Evolutionary conservation across 23 red algal genomes (phyloP), one percentile per base, ranked within the genome.

Genomic region (Agarophyton chilense): DNA sequence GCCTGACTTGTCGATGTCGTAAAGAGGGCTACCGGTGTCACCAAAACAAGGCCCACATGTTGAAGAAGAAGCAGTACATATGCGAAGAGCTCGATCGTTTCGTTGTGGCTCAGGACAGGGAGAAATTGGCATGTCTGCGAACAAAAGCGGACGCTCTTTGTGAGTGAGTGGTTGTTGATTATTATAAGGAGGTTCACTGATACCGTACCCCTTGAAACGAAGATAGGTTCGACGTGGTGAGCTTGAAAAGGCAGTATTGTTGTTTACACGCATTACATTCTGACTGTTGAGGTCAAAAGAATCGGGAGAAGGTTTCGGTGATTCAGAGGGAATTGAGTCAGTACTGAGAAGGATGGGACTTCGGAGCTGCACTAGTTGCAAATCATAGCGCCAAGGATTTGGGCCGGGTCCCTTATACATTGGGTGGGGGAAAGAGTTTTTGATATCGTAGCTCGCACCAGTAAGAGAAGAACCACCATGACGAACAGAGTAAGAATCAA

Each of bases 41-140:
- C 84, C 85, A 74, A 57, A 89, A 54, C 85, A 89, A 12, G 85
- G 85, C 60, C 71, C 73, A 51, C 85, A 79, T 24, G 47, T 77
- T 4, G 45, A 52, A 78, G 63, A 61, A 12, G 70, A 58, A 25
- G 45, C 40, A 21, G 85, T 89, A 71, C 85, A 89, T 40, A 89
- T 50, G 19, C 85, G 67, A 53, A 46, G 47, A 18, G 46, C 44
- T 44, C 72, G 50, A 61, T 89, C 85, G 50, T 89, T 79, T 7
- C 29, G 51, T 62, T 49, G 39, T 14, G 51, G 52, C 10, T 74
- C 47, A 39, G 51, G 63, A 35, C 85, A 89, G 39, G 43, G 45
- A 32, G 85, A 64, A 26, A 54, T 89, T 12, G 43, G 51, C 60
- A 89, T 56, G 71, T 89, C 85, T 6, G 72, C 68, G 58, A 89